These are phyloP conservation scores for Wickerhamomyces subpelliculosus DNA, from an alignment of 805 yeast species.

Conservation along the genomic window DNA sequence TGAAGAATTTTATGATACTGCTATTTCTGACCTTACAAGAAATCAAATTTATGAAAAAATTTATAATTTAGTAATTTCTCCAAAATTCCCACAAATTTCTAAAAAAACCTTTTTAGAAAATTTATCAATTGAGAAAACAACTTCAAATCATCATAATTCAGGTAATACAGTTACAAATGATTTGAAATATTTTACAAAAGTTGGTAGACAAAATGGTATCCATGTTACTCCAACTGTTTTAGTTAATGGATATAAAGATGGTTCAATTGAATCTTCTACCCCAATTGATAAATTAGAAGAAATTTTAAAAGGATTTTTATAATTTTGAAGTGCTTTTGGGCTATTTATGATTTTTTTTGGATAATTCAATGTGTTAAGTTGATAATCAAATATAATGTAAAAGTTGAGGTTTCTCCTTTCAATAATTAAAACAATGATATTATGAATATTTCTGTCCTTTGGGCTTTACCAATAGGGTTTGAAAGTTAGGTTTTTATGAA, in stretches of 20 bases:
- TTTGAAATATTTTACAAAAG: constrained; percentile 65
- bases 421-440: no score
- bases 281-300: constrained; percentile 32
- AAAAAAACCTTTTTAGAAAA: constrained; percentile 26
- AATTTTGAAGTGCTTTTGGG: background rate
- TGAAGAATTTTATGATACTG: constrained; percentile 53
- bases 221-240: constrained; percentile 83
- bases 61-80: constrained; percentile 41
- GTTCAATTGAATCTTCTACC: constrained; percentile 56
- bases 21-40: constrained; percentile 46
- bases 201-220: constrained; percentile 68
- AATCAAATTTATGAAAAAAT: constrained; percentile 48
- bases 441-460: no score
- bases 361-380: no score
- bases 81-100: constrained; percentile 24
- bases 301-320: constrained; percentile 16
- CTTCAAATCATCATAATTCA: constrained; percentile 33
- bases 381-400: no score
- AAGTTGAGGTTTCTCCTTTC: no score
- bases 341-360: no score
- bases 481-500: no score
- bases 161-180: constrained; percentile 59
- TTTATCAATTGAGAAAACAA: constrained; percentile 19
- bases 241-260: constrained; percentile 58
- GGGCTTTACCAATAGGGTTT: no score